A percentile compares a stretch with the other conserved stretches of the same genome.
Evolutionary conservation across 106 monocot species (phyloP).

Genomic region (Triglochin maritima): DNA sequence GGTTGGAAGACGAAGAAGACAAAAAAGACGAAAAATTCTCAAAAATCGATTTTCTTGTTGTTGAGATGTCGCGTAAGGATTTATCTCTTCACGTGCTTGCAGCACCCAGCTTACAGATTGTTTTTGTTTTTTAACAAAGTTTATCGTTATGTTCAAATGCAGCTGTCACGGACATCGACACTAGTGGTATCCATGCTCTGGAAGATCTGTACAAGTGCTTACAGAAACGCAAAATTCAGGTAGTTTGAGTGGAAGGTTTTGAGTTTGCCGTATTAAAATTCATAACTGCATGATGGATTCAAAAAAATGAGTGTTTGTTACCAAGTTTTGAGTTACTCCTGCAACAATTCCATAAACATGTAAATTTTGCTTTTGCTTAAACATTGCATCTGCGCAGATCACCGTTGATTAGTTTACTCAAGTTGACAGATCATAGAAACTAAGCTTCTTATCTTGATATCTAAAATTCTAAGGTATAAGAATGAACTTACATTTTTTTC

Average conservation of each 20-base stretch:
- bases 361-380: too few relatives aligned
- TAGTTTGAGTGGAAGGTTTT: conserved; percentile 6
- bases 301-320: too few relatives aligned
- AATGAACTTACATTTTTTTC: not conserved
- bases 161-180: conserved; percentile 68
- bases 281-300: too few relatives aligned
- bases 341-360: too few relatives aligned
- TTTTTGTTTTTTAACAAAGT: too few relatives aligned
- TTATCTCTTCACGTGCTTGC: not conserved
- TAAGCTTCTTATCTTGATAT: not conserved
- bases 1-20: conserved; percentile 62
- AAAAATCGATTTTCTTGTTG: conserved; percentile 37
- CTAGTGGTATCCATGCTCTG: conserved; percentile 57
- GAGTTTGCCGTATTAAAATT: too few relatives aligned
- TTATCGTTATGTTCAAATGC: not conserved
- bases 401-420: not conserved
- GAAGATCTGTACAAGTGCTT: conserved; percentile 51
- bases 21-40: conserved; percentile 23
- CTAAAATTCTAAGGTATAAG: not conserved
- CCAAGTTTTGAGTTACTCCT: too few relatives aligned
- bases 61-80: conserved; percentile 79
- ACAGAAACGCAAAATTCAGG: conserved; percentile 37
- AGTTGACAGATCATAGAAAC: not conserved
- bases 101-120: too few relatives aligned
- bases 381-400: too few relatives aligned